phyloP scores from a whole-genome alignment of 208 protist genomes.

The Naegleria lovaniensis region DNA sequence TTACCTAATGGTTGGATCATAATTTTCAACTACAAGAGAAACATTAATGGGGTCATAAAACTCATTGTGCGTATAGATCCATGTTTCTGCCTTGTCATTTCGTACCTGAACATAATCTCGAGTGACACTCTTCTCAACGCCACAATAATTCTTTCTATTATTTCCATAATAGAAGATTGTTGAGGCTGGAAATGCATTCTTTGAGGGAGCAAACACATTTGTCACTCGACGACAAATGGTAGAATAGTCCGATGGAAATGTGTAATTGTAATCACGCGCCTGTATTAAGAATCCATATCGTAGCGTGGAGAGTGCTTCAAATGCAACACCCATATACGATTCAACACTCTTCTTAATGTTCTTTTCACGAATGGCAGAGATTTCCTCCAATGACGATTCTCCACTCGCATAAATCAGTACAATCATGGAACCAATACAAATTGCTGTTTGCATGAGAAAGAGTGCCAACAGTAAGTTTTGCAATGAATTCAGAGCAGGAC shows the following conservation, averaged over 20 bases:
- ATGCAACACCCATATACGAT: background rate
- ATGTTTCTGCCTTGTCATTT: background rate
- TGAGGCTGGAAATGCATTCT: background rate
- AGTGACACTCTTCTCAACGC: background rate
- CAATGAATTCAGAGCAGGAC: background rate
- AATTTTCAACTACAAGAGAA: background rate
- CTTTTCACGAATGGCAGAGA: background rate
- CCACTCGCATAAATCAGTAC: background rate
- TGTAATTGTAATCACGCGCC: background rate
- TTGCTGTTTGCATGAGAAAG: background rate
- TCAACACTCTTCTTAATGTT: background rate
- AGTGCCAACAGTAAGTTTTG: background rate
- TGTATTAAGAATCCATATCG: background rate
- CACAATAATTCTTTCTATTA: background rate
- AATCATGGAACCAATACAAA: background rate
- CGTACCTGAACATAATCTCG: background rate
- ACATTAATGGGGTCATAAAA: background rate
- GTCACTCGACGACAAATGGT: background rate
- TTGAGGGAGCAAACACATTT: background rate
- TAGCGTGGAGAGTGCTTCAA: background rate
- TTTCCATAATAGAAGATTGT: background rate
- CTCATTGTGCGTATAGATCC: background rate
- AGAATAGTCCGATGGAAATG: background rate
- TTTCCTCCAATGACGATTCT: background rate
- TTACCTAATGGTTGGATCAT: background rate